Base-by-base conservation (phyloP, 768 basidiomycete species). In the Hysterangium stoloniferum region DNA sequence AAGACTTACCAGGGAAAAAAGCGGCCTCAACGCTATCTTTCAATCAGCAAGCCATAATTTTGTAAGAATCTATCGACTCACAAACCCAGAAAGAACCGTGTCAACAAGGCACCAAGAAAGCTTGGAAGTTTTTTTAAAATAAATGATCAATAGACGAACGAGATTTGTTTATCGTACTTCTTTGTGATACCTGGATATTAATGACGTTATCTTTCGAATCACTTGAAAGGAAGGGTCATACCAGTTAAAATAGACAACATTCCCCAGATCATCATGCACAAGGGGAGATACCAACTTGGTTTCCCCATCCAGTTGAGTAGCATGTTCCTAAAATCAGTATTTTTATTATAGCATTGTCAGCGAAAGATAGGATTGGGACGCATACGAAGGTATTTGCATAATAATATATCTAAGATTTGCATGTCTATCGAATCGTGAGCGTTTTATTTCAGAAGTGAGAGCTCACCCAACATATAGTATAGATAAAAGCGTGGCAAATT, bases 71-170 rank as follows among this genome's bases (percentile, higher is more conserved):
- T 57, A n/a, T n/a, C n/a, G 54, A 79, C 79, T n/a, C 78, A 71
- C 55, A 84, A 82, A 29, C 89, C 90, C 29, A 91, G 72, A 62
- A 84, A 76, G 65, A 91, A 90, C 19, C 88, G 74, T 0, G 80
- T 80, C 11, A 79, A 63, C 9, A 87, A 71, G 6, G 75, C 83
- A 19, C 79, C 75, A n/a, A 69, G 62, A 56, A 82, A 93, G 62
- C 79, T 80, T 31, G n/a, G 33, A 34, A 9, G 33, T 34, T 34
- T 9, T 34, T 34, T 34, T 34, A 17, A 34, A 9, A 34, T 34
- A 34, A 34, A 17, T 17, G 17, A 9, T 34, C 33, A 13, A 9
- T 20, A 19, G 12, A 46, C 24, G 6, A 20, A 41, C 2, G 25
- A 13, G 12, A n/a, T n/a, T n/a, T n/a, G 19, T 41, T 22, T 8